These are phyloP conservation scores for Geosmithia flava DNA, from an alignment of 2,329 filamentous ascomycete species.

Conservation along the genomic window DNA sequence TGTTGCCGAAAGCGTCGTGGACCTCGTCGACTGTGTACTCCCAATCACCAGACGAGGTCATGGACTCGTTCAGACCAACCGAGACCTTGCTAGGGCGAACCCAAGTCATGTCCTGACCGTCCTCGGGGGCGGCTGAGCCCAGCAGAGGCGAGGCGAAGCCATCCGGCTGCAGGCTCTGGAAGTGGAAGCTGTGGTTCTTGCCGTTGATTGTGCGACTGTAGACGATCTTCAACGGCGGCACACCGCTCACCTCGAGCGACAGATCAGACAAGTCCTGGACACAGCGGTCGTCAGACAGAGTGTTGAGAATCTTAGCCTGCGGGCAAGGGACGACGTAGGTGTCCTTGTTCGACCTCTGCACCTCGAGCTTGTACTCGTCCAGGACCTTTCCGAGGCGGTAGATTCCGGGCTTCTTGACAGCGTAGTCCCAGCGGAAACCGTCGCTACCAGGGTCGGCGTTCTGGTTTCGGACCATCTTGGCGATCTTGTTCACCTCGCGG, in stretches of 20 bases:
- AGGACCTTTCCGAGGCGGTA: slow-evolving; percentile 78
- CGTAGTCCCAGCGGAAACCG: slow-evolving; percentile 58
- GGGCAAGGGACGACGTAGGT: slow-evolving; percentile 82
- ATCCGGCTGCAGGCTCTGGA: slow-evolving; percentile 88
- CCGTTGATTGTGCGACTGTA: slow-evolving; percentile 84
- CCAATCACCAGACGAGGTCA: slow-evolving; percentile 71
- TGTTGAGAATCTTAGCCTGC: slow-evolving; percentile 57
- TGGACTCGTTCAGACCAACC: slow-evolving; percentile 82
- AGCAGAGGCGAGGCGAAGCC: slow-evolving; percentile 68
- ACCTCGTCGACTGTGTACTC: slow-evolving; percentile 87
- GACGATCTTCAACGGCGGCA: slow-evolving; percentile 81
- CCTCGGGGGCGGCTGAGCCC: slow-evolving; percentile 32
- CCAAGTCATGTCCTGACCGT: slow-evolving; percentile 65
- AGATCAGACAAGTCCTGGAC: slow-evolving; percentile 80
- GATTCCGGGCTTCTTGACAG: slow-evolving; percentile 74
- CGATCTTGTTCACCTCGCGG: slow-evolving; percentile 63
- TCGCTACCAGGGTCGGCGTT: slow-evolving; percentile 47
- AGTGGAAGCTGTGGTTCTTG: slow-evolving; percentile 72
- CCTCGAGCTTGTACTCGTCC: slow-evolving; percentile 89
- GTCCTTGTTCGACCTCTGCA: slow-evolving; percentile 63
- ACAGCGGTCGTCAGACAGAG: slow-evolving; percentile 57
- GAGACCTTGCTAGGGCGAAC: slow-evolving; percentile 61
- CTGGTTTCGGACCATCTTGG: slow-evolving; percentile 55
- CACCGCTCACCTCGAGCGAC: slow-evolving; percentile 71
- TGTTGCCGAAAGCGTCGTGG: slow-evolving; percentile 79